phyloP scores from a whole-genome alignment of 2,329 filamentous ascomycete species.

The Monilinia laxa region DNA sequence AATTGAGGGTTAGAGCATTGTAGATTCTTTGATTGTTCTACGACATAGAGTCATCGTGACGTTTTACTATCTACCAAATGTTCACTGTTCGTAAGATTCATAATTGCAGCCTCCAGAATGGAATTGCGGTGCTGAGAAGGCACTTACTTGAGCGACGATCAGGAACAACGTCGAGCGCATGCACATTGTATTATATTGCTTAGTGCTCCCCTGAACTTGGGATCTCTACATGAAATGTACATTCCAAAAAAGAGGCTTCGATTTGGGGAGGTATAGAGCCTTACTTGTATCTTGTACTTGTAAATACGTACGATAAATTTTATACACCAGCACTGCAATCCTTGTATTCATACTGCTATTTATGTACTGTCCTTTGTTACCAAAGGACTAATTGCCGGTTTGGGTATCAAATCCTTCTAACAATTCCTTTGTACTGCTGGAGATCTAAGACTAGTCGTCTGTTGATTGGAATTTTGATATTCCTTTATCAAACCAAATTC shows the following conservation, averaged over 20 bases:
- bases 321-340: background rate
- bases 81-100: background rate
- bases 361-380: background rate
- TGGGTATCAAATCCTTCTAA: background rate
- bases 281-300: background rate
- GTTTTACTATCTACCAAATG: background rate
- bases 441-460: background rate
- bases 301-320: background rate
- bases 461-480: background rate
- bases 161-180: background rate
- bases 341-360: background rate
- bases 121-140: background rate
- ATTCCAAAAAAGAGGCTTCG: background rate
- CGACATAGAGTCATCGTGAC: background rate
- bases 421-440: slow-evolving; percentile 13
- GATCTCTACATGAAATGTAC: background rate
- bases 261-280: background rate
- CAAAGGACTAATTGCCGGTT: background rate
- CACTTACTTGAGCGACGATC: background rate
- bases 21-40: no score
- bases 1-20: background rate
- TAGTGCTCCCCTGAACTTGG: background rate
- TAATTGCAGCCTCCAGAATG: no score
- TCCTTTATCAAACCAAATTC: background rate
- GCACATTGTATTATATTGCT: background rate